Base-by-base conservation (phyloP, 305 asterid species). In the Fraxinus greggii region DNA sequence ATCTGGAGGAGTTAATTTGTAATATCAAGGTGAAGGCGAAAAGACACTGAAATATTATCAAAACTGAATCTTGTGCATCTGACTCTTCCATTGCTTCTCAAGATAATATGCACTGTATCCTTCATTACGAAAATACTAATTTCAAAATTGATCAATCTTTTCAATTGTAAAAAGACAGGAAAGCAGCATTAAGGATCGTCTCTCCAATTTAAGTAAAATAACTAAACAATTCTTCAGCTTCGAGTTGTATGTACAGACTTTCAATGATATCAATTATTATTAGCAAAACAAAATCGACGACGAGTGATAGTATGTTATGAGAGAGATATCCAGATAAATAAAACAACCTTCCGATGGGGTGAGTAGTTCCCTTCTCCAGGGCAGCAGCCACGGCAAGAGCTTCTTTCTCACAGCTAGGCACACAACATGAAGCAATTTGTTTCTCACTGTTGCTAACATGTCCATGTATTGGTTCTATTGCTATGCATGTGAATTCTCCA, bases 341-440 rank as follows among this genome's bases (percentile, higher is more conserved):
- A 40, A 77, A 81, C 51, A 77, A 97, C 99, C 99, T 94, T 93
- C 99, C 99, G 87, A 97, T 97, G 45, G 98, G 99, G 88, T 97
- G 98, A 81, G 99, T 97, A 54, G 99, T 97, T 80, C 99, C 99
- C 91, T 91, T 97, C 91, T 97, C 99, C 94, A 97, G 92, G 56
- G 98, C 98, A 81, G 98, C 98, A 85, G 99, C 98, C 33, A 97
- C 97, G 76, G 98, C 98, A 75, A 97, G 98, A 59, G 99, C 99
- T 90, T 94, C 98, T 87, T 92, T 92, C 92, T 97, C 99, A 86
- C 98, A 97, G 91, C 84, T 97, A 56, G 97, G 98, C 72, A 87
- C 92, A 90, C 99, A 97, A 85, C 99, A 94, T 7, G 94, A 86
- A 83, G 86, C 89, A 84, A 83, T 63, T 76, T 79, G 87, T 36